Evolutionary conservation across 1,139 yeast genomes (phyloP).

Genomic region (Ogataea hybrid): DNA sequence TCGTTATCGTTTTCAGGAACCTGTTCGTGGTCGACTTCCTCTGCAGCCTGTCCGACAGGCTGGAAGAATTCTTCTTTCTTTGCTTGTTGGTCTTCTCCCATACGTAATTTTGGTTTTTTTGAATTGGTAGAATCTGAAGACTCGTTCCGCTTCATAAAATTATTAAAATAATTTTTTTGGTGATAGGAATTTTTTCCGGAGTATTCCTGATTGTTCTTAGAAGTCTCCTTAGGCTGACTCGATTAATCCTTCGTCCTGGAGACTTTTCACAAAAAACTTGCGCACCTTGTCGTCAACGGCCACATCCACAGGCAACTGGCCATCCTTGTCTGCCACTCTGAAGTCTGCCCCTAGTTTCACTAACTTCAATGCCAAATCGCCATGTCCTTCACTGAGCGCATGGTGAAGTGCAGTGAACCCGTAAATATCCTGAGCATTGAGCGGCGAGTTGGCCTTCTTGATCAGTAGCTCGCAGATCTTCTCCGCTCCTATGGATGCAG

Average conservation of each 20-base stretch:
- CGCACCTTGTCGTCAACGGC: constrained; percentile 61
- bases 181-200: constrained; percentile 6
- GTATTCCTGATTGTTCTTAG: neutral
- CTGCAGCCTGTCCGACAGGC: constrained; percentile 59
- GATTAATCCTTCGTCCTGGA: constrained; percentile 20
- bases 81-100: constrained; percentile 13
- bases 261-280: constrained; percentile 34
- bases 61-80: constrained; percentile 46
- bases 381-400: constrained; percentile 90
- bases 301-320: constrained; percentile 57
- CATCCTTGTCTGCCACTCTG: constrained; percentile 46
- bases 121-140: constrained; percentile 12
- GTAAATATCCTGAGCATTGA: constrained; percentile 63
- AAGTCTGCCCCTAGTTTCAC: constrained; percentile 70
- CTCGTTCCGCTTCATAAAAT: constrained; percentile 20
- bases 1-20: constrained; percentile 18
- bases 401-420: constrained; percentile 92
- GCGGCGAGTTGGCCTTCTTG: constrained; percentile 54
- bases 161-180: constrained; percentile 2
- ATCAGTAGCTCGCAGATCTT: constrained; percentile 51
- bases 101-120: constrained; percentile 28
- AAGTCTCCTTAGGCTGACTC: neutral
- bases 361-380: constrained; percentile 66
- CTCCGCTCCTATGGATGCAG: constrained; percentile 73
- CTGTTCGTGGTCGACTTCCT: constrained; percentile 33